These are phyloP conservation scores for Larix sibirica DNA, from an alignment of 83 land plant species.

Conservation along the genomic window DNA sequence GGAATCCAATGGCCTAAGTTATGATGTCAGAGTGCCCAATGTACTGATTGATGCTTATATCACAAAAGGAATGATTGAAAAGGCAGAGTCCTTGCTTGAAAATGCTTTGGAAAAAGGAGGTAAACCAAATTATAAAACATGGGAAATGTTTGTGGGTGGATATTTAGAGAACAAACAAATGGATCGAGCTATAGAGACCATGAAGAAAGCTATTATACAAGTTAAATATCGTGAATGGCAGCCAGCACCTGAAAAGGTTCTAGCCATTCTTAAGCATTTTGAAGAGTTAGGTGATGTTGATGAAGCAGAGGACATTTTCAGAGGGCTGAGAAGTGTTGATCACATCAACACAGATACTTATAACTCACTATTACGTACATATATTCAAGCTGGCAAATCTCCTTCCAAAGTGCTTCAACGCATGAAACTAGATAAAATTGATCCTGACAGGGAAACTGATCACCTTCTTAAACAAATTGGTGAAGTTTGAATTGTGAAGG, in stretches of 20 bases:
- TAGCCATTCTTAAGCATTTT: slow-evolving; percentile 23
- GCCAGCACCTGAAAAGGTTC: slow-evolving; percentile 24
- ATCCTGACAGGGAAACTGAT: slow-evolving; percentile 44
- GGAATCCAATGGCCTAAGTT: slow-evolving; percentile 41
- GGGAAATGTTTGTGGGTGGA: slow-evolving; percentile 62
- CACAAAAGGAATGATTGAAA: slow-evolving; percentile 35
- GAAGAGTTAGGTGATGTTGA: slow-evolving; percentile 44
- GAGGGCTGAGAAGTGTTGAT: slow-evolving; percentile 33
- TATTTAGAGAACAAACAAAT: slow-evolving; percentile 38
- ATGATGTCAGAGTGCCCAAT: slow-evolving; percentile 66
- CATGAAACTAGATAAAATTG: slow-evolving; percentile 75
- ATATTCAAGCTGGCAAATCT: slow-evolving; percentile 60
- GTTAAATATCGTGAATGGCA: slow-evolving; percentile 53
- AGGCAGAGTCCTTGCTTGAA: slow-evolving; percentile 41
- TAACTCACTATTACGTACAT: slow-evolving; percentile 62
- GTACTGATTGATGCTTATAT: slow-evolving; percentile 52
- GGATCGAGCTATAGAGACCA: slow-evolving; percentile 39
- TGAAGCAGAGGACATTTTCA: slow-evolving; percentile 58
- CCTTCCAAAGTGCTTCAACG: slow-evolving; percentile 42
- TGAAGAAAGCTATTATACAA: slow-evolving; percentile 37
- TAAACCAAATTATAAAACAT: slow-evolving; percentile 56
- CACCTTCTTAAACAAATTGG: slow-evolving; percentile 35
- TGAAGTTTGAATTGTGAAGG: no score
- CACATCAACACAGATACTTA: slow-evolving; percentile 36
- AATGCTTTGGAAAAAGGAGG: slow-evolving; percentile 37